These are phyloP conservation scores for Raphanus raphanistrum DNA, from an alignment of 345 rosid genomes.

Conservation along the genomic window DNA sequence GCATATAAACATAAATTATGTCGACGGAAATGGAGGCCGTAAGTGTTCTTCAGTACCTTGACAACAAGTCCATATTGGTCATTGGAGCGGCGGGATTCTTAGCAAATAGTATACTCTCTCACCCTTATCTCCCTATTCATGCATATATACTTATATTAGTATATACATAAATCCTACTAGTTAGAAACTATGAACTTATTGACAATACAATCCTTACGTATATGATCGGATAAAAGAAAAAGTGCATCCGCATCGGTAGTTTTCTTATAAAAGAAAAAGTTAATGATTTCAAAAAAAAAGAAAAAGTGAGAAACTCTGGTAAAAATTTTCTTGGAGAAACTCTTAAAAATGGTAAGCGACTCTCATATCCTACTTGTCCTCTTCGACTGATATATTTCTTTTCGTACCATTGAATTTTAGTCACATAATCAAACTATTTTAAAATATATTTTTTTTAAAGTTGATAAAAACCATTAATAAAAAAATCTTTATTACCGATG, in stretches of 20 bases:
- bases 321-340: no score
- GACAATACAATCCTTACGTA: not conserved
- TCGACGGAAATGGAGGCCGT: conserved; percentile 31
- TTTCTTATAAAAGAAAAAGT: no score
- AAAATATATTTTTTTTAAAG: no score
- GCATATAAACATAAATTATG: conserved; percentile 14
- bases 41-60: conserved; percentile 38
- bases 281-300: no score
- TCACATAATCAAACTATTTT: not conserved
- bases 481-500: no score
- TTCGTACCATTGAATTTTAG: not conserved
- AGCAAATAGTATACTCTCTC: conserved; percentile 37
- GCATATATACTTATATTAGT: not conserved
- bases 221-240: no score
- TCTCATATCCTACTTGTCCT: not conserved
- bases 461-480: not conserved
- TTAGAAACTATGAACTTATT: not conserved
- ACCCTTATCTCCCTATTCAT: not conserved
- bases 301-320: not conserved
- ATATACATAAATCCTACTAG: no score
- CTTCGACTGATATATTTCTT: not conserved
- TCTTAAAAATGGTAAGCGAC: not conserved
- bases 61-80: conserved; percentile 39
- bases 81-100: conserved; percentile 41
- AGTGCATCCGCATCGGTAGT: no score